These are phyloP conservation scores for Dendrobium nobile DNA, from an alignment of 106 monocot species.

Conservation along the genomic window DNA sequence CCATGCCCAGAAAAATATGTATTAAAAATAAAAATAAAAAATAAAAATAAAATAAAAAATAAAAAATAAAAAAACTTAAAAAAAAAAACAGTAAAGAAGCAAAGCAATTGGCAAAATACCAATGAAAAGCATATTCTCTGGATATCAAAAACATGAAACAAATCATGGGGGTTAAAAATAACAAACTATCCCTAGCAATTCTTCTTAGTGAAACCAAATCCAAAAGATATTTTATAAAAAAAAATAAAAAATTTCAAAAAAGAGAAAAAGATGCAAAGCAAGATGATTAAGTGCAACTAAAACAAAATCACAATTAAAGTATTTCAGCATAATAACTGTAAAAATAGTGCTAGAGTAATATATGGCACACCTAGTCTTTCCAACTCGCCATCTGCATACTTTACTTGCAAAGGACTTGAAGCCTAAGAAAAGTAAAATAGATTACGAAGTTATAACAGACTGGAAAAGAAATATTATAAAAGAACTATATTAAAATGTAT, in stretches of 20 bases:
- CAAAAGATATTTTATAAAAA: too few relatives aligned
- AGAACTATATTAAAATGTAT: background rate
- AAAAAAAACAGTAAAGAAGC: too few relatives aligned
- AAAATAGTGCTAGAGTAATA: background rate
- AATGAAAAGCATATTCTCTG: constrained; percentile 79
- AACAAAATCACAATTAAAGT: background rate
- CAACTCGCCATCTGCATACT: constrained; percentile 93
- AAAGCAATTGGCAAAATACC: constrained; percentile 63
- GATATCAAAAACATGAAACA: background rate
- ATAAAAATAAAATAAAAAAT: too few relatives aligned
- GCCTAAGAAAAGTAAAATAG: constrained; percentile 39
- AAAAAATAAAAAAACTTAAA: too few relatives aligned
- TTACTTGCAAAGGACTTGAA: constrained; percentile 91
- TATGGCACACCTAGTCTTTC: constrained; percentile 72
- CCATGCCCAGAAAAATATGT: background rate
- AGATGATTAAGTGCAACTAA: background rate
- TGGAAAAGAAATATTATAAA: background rate
- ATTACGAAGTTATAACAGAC: background rate
- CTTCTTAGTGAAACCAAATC: too few relatives aligned
- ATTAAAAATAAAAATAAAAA: too few relatives aligned
- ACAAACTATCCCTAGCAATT: background rate
- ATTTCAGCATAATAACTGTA: background rate
- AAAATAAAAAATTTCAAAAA: background rate
- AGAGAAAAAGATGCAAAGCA: background rate
- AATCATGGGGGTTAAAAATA: background rate